Base-by-base conservation (phyloP, 208 protist species). In the Crithidia sp. region DNA sequence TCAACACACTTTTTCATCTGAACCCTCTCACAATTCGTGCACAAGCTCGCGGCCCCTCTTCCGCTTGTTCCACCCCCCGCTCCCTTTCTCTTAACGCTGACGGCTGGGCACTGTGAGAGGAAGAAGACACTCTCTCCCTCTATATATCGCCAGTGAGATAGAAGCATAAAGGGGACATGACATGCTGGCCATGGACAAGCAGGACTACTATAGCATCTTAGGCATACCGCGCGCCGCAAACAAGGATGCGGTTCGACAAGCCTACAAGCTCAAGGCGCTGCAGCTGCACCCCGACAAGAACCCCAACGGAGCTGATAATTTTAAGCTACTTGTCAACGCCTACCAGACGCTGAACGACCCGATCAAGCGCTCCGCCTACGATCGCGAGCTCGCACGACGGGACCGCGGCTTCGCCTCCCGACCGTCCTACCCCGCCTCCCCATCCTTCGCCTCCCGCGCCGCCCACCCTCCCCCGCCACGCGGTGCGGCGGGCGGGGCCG, bases 281-380 rank as follows among this genome's bases (percentile, higher is more conserved):
- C 73, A 91, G 75, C 83, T 94, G 17, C 94, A 97, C 70, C 94
- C 94, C 13, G 94, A 97, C 75, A 94, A 95, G 60, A 97, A 97
- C 74, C 94, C 94, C 1, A 80, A 95, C 60, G 91, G 91, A n/a
- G 90, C 90, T 45, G 84, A 83, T 28, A 72, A 87, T 57, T 95
- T 95, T 62, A 95, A 95, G 59, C 60, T 90, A 67, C 84, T 95
- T 44, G 79, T 91, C 41, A 88, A 92, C 74, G 90, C 90, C 54
- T 95, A 95, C 70, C 90, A 95, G 40, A 88, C 87, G 53, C 78
- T 95, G 19, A 88, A 80, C 19, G 86, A 88, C 17, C 90, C 90
- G 4, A 82, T 75, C 7, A 92, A 91, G 79, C 82, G 85, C 44
- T 79, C 77, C n/a, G 86, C 85, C 6, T 95, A 95, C 61, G 90